phyloP scores from a whole-genome alignment of 2,329 filamentous ascomycete genomes.

The Arthrobotrys iridis region DNA sequence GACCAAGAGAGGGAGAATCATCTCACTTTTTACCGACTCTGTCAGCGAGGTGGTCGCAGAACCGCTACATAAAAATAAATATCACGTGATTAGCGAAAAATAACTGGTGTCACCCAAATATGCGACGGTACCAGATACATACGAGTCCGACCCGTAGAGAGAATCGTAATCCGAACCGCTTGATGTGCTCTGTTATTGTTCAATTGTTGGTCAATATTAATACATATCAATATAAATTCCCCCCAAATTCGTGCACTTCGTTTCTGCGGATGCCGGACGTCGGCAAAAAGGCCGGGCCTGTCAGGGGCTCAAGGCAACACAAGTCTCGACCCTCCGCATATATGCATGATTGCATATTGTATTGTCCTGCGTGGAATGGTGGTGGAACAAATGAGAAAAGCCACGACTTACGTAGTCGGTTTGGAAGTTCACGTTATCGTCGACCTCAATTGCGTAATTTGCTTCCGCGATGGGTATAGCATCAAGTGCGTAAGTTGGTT shows the following conservation, averaged over 20 bases:
- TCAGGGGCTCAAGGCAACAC: slow-evolving; percentile 23
- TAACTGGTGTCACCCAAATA: too few relatives aligned
- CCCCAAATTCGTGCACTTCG: background rate
- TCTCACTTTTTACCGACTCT: slow-evolving; percentile 48
- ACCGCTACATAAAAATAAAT: slow-evolving; percentile 27
- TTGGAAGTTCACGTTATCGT: background rate
- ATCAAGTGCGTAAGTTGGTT: background rate
- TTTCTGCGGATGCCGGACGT: background rate
- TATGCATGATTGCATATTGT: slow-evolving; percentile 7
- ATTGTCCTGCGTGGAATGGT: slow-evolving; percentile 26
- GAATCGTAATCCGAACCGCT: slow-evolving; percentile 45
- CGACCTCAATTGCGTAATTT: slow-evolving; percentile 16
- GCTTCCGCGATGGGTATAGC: background rate
- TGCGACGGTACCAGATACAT: slow-evolving; percentile 30
- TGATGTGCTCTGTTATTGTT: slow-evolving; percentile 18
- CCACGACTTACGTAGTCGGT: slow-evolving; percentile 29
- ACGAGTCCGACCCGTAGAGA: slow-evolving; percentile 49
- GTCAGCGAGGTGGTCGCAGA: slow-evolving; percentile 47
- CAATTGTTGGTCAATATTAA: background rate
- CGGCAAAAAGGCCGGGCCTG: slow-evolving; percentile 19
- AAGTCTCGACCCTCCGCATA: background rate
- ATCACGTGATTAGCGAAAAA: slow-evolving; percentile 30
- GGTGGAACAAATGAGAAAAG: background rate
- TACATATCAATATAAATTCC: too few relatives aligned
- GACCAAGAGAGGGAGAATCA: background rate